A percentile compares a stretch with the other conserved stretches of the same genome.
Evolutionary conservation across 352 stramenopile genomes (phyloP).

Genomic region (Globisporangium uncinulatum): DNA sequence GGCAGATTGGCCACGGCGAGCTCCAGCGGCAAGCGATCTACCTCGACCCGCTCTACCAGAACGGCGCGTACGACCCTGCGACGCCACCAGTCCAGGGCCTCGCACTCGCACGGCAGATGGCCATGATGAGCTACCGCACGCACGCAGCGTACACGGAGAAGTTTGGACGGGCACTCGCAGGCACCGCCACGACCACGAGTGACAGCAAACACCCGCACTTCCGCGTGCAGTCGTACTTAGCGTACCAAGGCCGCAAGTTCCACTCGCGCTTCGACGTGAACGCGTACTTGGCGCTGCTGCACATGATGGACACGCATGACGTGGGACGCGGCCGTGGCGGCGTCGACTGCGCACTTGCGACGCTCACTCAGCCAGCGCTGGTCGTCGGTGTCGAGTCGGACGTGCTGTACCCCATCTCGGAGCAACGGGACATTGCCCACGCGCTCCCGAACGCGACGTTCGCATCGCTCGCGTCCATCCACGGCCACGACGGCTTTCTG

Average conservation of each 20-base stretch:
- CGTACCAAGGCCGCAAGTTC: slow-evolving; percentile 95
- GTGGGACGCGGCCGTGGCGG: slow-evolving; percentile 79
- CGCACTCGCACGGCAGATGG: slow-evolving; percentile 92
- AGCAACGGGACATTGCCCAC: slow-evolving; percentile 88
- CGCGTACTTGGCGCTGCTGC: slow-evolving; percentile 93
- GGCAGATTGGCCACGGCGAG: slow-evolving; percentile 96
- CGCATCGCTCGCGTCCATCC: slow-evolving; percentile 82
- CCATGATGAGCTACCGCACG: slow-evolving; percentile 96
- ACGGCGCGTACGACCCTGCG: slow-evolving; percentile 63
- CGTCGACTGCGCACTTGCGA: slow-evolving; percentile 52
- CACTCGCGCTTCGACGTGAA: slow-evolving; percentile 93
- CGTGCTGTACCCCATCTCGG: slow-evolving; percentile 91
- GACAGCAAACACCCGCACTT: slow-evolving; percentile 28
- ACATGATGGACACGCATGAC: slow-evolving; percentile 97
- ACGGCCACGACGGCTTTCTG: slow-evolving; percentile 97
- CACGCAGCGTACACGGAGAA: slow-evolving; percentile 89
- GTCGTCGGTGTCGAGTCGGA: slow-evolving; percentile 95
- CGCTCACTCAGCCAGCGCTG: slow-evolving; percentile 72
- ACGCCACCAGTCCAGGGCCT: slow-evolving; percentile 77
- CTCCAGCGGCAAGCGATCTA: slow-evolving; percentile 95
- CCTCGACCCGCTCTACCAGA: slow-evolving; percentile 90
- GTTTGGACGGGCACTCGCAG: slow-evolving; percentile 79
- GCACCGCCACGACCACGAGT: slow-evolving; percentile 15
- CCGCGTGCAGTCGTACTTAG: slow-evolving; percentile 83
- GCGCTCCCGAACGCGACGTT: slow-evolving; percentile 84